These are phyloP conservation scores for Pleurozium schreberi DNA, from an alignment of 225 moss, liverwort and hornwort species.

Conservation along the genomic window DNA sequence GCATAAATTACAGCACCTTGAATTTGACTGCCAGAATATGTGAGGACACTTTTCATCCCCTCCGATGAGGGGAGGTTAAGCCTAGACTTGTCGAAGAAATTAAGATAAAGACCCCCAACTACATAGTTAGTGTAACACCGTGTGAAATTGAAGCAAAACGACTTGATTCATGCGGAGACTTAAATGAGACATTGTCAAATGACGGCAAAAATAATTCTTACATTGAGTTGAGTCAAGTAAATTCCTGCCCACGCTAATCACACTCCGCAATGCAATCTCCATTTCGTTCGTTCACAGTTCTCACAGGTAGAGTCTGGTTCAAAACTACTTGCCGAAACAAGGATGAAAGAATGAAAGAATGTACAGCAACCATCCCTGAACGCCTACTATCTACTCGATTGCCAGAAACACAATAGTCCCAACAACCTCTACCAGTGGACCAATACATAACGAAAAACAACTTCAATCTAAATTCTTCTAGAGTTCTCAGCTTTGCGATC, in stretches of 20 bases:
- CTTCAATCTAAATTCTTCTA: conserved; percentile 21
- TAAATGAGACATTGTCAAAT: not conserved
- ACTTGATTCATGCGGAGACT: not conserved
- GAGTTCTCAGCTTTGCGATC: conserved; percentile 45
- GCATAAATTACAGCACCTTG: too few species aligned
- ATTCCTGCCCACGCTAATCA: not conserved
- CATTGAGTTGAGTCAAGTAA: not conserved
- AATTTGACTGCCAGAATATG: too few species aligned
- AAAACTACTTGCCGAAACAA: conserved; percentile 10
- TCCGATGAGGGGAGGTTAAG: too few species aligned
- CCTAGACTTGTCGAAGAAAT: not conserved
- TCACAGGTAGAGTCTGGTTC: not conserved
- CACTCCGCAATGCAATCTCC: not conserved
- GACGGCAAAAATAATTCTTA: not conserved
- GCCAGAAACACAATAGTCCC: not conserved
- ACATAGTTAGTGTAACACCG: too few species aligned
- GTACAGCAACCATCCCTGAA: conserved; percentile 13
- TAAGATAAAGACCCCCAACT: too few species aligned
- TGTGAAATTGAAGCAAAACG: not conserved
- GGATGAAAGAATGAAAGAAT: conserved; percentile 18
- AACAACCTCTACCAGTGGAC: not conserved
- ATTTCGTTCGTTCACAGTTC: not conserved
- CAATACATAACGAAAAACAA: conserved; percentile 1
- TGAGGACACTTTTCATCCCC: too few species aligned
- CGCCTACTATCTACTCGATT: not conserved